Evolutionary conservation across 768 basidiomycete genomes (phyloP).

Genomic region (Pholiota conissans): DNA sequence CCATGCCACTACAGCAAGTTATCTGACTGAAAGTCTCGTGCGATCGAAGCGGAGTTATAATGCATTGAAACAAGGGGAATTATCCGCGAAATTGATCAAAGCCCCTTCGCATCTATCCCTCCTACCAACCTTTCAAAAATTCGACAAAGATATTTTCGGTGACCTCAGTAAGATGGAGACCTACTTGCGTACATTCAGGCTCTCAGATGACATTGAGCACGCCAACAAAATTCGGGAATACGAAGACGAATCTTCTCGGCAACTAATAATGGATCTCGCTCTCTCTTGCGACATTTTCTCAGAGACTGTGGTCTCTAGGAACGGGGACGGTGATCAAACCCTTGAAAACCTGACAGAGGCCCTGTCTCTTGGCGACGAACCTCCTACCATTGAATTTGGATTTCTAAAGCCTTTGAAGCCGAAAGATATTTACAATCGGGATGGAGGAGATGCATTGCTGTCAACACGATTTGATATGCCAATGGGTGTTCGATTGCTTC

Average conservation of each 20-base stretch:
- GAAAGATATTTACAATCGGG: conserved; percentile 19
- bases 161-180: conserved; percentile 36
- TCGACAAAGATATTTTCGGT: conserved; percentile 37
- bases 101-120: conserved; percentile 60
- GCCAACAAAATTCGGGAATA: conserved; percentile 40
- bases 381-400: conserved; percentile 60
- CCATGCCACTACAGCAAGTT: conserved; percentile 48
- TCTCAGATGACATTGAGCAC: conserved; percentile 36
- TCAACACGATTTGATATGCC: conserved; percentile 29
- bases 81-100: conserved; percentile 37
- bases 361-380: conserved; percentile 54
- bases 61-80: conserved; percentile 47
- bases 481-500: conserved; percentile 58
- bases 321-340: conserved; percentile 26
- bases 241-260: conserved; percentile 57
- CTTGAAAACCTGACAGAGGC: conserved; percentile 61
- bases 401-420: conserved; percentile 54
- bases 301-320: conserved; percentile 35
- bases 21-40: conserved; percentile 54
- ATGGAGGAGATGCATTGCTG: conserved; percentile 12
- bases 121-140: conserved; percentile 38
- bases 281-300: conserved; percentile 62
- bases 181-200: conserved; percentile 42
- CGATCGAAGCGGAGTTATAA: conserved; percentile 54
- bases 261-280: conserved; percentile 62